Evolutionary conservation across 2,329 filamentous ascomycete species (phyloP).

Genomic region (Colletotrichum sp.): DNA sequence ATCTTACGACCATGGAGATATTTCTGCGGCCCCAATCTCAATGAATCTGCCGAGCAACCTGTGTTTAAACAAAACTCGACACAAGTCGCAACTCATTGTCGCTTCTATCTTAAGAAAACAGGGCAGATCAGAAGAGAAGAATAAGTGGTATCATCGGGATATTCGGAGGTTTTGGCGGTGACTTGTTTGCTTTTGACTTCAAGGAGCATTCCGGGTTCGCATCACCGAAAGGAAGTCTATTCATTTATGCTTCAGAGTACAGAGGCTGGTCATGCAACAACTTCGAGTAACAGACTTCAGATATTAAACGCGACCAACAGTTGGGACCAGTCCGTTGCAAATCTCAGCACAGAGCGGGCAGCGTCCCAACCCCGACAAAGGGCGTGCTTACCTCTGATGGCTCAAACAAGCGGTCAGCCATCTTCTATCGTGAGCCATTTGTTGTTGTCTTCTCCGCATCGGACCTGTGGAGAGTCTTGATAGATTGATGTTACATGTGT

Average conservation of each 20-base stretch:
- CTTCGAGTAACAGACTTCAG: neutral
- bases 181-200: neutral
- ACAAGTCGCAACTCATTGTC: neutral
- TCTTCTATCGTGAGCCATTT: neutral
- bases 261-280: neutral
- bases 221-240: neutral
- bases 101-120: neutral
- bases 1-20: neutral
- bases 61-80: neutral
- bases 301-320: neutral
- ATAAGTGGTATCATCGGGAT: neutral
- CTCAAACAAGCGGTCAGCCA: neutral
- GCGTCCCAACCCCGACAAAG: neutral
- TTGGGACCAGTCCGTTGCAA: neutral
- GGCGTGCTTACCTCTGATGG: neutral
- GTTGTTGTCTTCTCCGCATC: neutral
- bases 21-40: too few relatives aligned
- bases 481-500: neutral
- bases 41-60: neutral
- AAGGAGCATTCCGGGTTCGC: neutral
- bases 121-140: neutral
- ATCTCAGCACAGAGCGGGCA: neutral
- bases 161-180: neutral
- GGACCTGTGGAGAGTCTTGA: neutral
- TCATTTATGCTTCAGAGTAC: neutral